Conservation (phyloP, 75 land plant species). For the Chamaecyparis obtusa region DNA sequence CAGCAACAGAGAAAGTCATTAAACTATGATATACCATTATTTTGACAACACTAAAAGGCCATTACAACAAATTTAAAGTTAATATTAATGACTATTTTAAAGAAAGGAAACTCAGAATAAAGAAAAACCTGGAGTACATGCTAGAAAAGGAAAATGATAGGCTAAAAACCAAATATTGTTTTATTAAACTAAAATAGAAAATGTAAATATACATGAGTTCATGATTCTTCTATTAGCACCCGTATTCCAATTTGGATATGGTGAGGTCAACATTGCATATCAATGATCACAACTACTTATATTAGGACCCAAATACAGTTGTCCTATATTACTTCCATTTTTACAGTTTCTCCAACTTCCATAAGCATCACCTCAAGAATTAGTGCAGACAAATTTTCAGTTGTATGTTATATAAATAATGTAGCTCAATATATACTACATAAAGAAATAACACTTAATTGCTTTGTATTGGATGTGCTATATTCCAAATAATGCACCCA, state of each 20-base stretch:
- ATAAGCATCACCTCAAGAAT: too few relatives aligned
- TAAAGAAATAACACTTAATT: too few relatives aligned
- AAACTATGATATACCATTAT: background rate
- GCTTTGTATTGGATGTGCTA: too few relatives aligned
- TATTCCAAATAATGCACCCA: too few relatives aligned
- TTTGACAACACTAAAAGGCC: background rate
- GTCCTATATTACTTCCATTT: too few relatives aligned
- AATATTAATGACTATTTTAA: background rate
- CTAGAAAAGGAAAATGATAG: background rate
- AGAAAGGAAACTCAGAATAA: background rate
- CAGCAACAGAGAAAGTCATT: background rate
- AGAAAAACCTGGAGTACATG: background rate
- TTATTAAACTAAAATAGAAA: background rate
- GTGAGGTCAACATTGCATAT: background rate
- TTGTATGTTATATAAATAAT: too few relatives aligned
- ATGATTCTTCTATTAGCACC: background rate
- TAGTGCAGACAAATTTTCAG: too few relatives aligned
- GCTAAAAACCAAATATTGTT: background rate
- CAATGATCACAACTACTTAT: background rate
- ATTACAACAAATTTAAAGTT: background rate
- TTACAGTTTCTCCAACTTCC: too few relatives aligned
- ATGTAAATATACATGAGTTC: background rate
- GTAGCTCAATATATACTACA: too few relatives aligned
- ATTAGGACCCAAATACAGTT: background rate
- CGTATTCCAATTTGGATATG: background rate